Conservation (phyloP, 139 green algal genomes). For the Desmodesmus armatus region DNA sequence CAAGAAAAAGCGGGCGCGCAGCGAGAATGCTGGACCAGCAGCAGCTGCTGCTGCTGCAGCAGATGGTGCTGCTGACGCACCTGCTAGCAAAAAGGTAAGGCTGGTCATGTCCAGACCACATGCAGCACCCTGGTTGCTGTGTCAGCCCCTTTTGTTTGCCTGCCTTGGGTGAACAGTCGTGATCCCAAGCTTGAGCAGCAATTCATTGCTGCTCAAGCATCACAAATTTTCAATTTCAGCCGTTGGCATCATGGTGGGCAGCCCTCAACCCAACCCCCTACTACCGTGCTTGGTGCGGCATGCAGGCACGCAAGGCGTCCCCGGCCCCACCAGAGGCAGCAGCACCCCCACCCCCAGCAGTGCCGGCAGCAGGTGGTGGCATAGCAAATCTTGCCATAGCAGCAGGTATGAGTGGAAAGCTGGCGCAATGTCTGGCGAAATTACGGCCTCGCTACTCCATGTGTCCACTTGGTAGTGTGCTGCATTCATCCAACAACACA, state of each 20-base stretch:
- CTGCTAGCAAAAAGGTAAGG: constrained; percentile 15
- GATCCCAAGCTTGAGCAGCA: background rate
- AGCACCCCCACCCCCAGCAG: background rate
- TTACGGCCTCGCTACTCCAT: too few species aligned
- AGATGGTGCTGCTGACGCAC: background rate
- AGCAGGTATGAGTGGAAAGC: too few species aligned
- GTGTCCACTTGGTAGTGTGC: too few species aligned
- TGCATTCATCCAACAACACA: too few species aligned
- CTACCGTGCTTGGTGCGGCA: too few species aligned
- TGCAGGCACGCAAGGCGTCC: too few species aligned
- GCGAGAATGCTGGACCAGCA: background rate
- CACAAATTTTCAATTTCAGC: too few species aligned
- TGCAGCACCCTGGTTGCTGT: background rate
- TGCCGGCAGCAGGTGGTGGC: background rate
- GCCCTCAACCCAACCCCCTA: too few species aligned
- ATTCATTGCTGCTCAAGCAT: background rate
- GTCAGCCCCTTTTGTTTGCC: background rate
- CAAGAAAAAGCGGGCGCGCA: constrained; percentile 28
- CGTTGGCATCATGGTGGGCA: too few species aligned
- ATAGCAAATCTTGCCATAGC: too few species aligned
- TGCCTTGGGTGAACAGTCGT: too few species aligned
- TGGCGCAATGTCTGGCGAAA: too few species aligned
- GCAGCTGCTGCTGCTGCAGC: background rate
- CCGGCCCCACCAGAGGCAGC: background rate
- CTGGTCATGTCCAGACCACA: background rate